Evolutionary conservation across 2,329 filamentous ascomycete genomes (phyloP), one percentile per base, ranked within the genome.

Genomic region (Fusarium sulawesiense): DNA sequence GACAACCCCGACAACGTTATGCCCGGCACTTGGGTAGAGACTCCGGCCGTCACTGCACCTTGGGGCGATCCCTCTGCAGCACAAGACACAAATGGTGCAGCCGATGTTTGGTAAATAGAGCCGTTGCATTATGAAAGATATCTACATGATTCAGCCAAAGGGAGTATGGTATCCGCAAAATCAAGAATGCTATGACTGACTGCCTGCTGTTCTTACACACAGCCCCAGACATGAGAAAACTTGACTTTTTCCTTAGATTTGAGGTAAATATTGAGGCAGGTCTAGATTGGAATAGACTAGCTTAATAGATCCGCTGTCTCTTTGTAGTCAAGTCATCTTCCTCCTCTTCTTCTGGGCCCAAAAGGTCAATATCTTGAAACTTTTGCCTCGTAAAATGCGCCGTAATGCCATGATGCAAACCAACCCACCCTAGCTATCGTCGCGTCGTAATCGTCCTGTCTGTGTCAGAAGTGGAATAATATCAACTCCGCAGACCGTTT

Each of bases 21-120:
- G 77, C 79, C 79, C 14, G 78, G 78, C 3, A 70, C 72, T 4
- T 80, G 78, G 77, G 65, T 66, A 8, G 64, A 72, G 1, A 29
- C 60, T 11, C 51, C 73, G 4, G 27, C 49, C 4, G 23, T 49
- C 14, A 7, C 60, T 6, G 25, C 34, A 21, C 49, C 63, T 8
- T 81, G 79, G 79, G 76, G 60, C 18, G 79, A 81, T 65, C 5
- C 57, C 1, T 71, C 70, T 6, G 73, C 76, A 60, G 79, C 79
- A 21, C 78, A 67, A 10, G 76, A 76, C n/a, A 79, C 80, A 0
- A 47, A 70, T 2, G 79, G 79, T 1, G 20, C 60, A n/a, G 67
- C 71, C 9, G 25, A 30, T 1, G 2, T 7, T 2, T 75, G 73
- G 73, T 72, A 44, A 32, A 37, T 25, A 37, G 50, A 66, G 14